A percentile compares a stretch with the other conserved stretches of the same genome.
phyloP scores from a whole-genome alignment of 1,139 yeast genomes.

The Magnusiomyces suaveolens region DNA sequence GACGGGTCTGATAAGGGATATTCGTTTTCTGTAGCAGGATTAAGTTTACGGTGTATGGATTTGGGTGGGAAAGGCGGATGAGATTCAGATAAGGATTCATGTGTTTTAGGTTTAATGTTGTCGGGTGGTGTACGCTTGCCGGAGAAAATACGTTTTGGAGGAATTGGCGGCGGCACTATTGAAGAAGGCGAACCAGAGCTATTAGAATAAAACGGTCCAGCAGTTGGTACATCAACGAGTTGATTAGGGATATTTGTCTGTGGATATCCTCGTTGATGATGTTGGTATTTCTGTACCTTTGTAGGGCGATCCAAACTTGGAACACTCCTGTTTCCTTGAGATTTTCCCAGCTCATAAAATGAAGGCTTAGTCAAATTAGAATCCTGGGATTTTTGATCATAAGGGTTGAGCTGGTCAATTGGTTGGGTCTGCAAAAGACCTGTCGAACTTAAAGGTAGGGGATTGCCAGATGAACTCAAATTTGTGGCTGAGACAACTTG shows the following conservation, averaged over 20 bases:
- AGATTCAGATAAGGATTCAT: background rate
- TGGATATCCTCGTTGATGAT: background rate
- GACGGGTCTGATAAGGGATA: no score
- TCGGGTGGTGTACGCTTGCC: background rate
- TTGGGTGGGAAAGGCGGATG: background rate
- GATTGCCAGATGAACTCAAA: background rate
- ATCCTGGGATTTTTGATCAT: background rate
- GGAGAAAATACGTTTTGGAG: constrained; percentile 1
- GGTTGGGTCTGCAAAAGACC: background rate
- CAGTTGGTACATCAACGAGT: background rate
- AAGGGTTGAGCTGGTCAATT: background rate
- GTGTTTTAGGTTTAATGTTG: background rate
- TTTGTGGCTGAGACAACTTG: background rate
- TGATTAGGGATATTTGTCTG: background rate
- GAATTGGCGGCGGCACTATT: background rate
- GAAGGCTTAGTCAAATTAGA: background rate
- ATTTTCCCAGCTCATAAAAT: background rate
- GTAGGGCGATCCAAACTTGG: background rate
- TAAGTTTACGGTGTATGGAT: no score
- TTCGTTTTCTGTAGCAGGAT: no score
- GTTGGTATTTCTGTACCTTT: background rate
- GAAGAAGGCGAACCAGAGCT: background rate
- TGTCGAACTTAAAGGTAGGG: background rate
- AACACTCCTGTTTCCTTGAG: background rate
- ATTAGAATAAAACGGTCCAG: no score